Base-by-base conservation (phyloP, 2,329 filamentous ascomycete genomes). In the Penicillium sp. region DNA sequence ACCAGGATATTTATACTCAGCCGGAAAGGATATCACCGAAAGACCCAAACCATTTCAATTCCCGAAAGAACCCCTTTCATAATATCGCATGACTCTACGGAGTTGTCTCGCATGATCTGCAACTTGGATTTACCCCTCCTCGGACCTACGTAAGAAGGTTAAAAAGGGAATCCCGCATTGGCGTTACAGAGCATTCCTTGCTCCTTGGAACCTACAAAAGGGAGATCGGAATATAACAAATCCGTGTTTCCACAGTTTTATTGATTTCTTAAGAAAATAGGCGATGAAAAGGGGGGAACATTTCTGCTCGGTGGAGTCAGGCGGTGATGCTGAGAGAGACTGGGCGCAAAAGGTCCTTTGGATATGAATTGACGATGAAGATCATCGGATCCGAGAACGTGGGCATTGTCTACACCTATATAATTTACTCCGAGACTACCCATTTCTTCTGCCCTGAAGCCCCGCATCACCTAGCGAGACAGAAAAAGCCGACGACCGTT, bases 61-160 rank as follows among this genome's bases (percentile, higher is more conserved):
- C 33, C 41, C 16, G 10, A 36, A 36, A 55, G 16, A 21, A 29
- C 21, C 15, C n/a, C 31, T 40, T 39, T 29, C n/a, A 31, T 48
- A 40, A 16, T 40, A 65, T 65, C 61, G 64, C 62, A 66, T 65
- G 63, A 66, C 58, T 46, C 40, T 58, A 56, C 50, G 48, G 51
- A 59, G 50, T 52, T 61, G 58, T 65, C 60, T 65, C 60, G 60
- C 62, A 65, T 65, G 63, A 67, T 67, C 59, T 67, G 60, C 65
- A 59, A 51, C 53, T 56, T 62, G 58, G 58, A 55, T 63, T 63
- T 67, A 65, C 65, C 63, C 63, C 63, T 66, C 65, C 62, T 65
- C 58, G 61, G 59, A 64, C 50, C 63, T 60, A 60, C 56, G 59
- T 65, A 62, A 63, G 61, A 60, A 53, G 50, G 39, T 52, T 39